A percentile compares a stretch with the other conserved stretches of the same genome.
Conservation (phyloP, 176 grass and related monocot genomes). For the Triticum timopheevii region DNA sequence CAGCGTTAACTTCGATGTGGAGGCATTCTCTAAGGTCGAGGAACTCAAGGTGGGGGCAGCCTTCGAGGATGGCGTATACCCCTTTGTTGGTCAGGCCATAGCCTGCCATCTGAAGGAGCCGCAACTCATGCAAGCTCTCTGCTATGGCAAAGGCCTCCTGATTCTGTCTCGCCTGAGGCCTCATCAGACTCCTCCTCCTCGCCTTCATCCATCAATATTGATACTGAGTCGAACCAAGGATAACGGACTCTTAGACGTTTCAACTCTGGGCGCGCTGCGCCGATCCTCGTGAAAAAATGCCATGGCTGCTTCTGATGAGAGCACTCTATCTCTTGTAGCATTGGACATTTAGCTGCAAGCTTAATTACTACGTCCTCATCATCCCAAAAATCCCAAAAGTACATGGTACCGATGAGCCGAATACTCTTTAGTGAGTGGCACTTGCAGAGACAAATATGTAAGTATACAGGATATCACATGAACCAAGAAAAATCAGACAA, state of each 20-base stretch:
- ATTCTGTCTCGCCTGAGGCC: background rate
- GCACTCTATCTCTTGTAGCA: conserved; percentile 47
- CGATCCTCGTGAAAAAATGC: background rate
- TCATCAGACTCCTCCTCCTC: background rate
- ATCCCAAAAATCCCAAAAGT: background rate
- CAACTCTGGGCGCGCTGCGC: conserved; percentile 23
- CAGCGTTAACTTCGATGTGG: conserved; percentile 22
- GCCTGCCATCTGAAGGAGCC: conserved; percentile 32
- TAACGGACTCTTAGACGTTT: conserved; percentile 34
- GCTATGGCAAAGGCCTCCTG: conserved; percentile 43
- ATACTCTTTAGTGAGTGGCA: conserved; percentile 43
- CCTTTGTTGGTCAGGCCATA: conserved; percentile 31
- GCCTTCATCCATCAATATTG: background rate
- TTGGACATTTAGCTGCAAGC: conserved; percentile 27
- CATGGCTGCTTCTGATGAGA: background rate
- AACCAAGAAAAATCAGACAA: background rate
- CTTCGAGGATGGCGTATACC: conserved; percentile 37
- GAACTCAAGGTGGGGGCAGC: conserved; percentile 38
- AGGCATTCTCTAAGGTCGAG: conserved; percentile 31
- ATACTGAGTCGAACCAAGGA: background rate
- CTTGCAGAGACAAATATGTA: conserved; percentile 8
- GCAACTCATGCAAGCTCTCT: conserved; percentile 30
- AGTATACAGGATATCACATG: background rate
- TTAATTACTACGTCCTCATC: background rate
- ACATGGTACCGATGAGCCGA: conserved; percentile 14